Base-by-base conservation (phyloP, 768 basidiomycete genomes). In the Austroboletus eburneus region DNA sequence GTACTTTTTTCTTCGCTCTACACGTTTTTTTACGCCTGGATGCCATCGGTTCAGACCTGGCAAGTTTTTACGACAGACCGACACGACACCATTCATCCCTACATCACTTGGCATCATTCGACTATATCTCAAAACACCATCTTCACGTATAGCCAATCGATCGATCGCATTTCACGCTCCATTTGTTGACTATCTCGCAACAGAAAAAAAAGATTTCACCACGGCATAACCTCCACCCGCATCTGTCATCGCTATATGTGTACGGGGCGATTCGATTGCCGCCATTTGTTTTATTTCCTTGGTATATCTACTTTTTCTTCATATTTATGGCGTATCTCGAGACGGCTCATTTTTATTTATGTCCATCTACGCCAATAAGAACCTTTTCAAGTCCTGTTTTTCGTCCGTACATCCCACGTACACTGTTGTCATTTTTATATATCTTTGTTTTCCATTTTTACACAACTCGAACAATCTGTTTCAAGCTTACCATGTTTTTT, bases 251-350 rank as follows among this genome's bases (percentile, higher is more conserved):
- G 7, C 54, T 54, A 51, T 52, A 40, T 57, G 60, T 40, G 47
- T 53, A 60, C 58, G 55, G 64, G 61, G 65, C 64, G 57, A 57
- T 62, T 54, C 52, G 44, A 52, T 50, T 24, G 41, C 60, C 59
- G 48, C 62, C 58, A 51, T 52, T 42, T 39, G 29, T 8, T 51
- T 52, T 10, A 33, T 44, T 57, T 53, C 42, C 39, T 37, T 39
- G 35, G 42, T 52, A 48, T 22, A 65, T 54, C 35, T 51, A 46
- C 48, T 21, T 32, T 16, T 23, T 35, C 49, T 49, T 49, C 43
- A 35, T 55, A 63, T 65, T 65, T 65, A 57, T 49, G 57, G 61
- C 60, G 63, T 64, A 65, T 60, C 50, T 60, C 49, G 56, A 12
- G 65, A 48, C 56, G 39, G 32, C 18, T 21, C 12, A 43, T 12